Evolutionary conservation across 306 rosid species (phyloP).

Genomic region (Cucumis sativus): DNA sequence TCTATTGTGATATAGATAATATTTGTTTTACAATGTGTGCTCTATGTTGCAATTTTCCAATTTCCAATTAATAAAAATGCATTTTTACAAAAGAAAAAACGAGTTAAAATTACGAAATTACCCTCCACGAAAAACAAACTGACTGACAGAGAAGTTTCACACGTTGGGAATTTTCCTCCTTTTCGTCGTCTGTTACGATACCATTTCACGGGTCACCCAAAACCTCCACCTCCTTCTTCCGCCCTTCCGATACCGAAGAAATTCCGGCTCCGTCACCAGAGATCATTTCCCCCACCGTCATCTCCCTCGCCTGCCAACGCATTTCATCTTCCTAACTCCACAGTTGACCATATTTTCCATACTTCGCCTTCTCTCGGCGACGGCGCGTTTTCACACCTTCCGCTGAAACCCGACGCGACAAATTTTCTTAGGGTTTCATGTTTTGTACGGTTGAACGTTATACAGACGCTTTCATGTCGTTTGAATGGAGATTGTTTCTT

Average conservation of each 20-base stretch:
- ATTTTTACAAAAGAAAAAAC: background rate
- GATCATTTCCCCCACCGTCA: background rate
- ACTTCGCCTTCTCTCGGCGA: background rate
- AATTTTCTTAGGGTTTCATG: constrained; percentile 54
- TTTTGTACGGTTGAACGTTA: constrained; percentile 15
- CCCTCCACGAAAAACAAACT: background rate
- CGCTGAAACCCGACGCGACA: background rate
- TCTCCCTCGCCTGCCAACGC: background rate
- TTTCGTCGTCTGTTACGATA: constrained; percentile 1
- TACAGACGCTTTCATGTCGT: constrained; percentile 65
- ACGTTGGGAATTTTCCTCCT: background rate
- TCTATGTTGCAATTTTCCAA: too few relatives aligned
- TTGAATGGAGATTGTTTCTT: constrained; percentile 62
- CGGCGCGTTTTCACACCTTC: constrained; percentile 3
- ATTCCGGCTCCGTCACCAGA: background rate
- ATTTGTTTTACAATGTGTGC: too few relatives aligned
- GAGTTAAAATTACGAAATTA: background rate
- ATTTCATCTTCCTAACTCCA: background rate
- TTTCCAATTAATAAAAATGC: background rate
- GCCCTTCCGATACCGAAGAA: background rate
- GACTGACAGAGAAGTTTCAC: background rate
- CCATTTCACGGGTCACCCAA: constrained; percentile 8
- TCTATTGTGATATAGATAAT: too few relatives aligned
- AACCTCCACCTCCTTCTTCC: constrained; percentile 4
- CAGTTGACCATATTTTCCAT: background rate